Percentiles rank a stretch among this genome's conserved stretches.
These are phyloP conservation scores for Sisymbrium altissimum DNA, from an alignment of 345 rosid genomes.

Conservation along the genomic window DNA sequence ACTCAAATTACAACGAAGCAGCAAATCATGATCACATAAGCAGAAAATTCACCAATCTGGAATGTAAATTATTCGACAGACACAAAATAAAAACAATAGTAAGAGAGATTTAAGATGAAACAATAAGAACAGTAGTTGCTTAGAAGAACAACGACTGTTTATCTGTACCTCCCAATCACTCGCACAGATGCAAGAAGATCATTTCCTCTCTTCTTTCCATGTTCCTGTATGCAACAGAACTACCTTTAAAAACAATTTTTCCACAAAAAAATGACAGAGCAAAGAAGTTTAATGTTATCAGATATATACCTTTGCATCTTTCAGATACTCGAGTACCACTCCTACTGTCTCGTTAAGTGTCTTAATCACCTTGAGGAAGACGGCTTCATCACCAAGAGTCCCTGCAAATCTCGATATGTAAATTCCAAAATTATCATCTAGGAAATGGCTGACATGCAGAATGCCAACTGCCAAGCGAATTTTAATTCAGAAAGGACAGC, in stretches of 20 bases:
- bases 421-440: not conserved
- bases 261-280: conserved; percentile 1
- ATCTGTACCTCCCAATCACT: conserved; percentile 68
- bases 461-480: not conserved
- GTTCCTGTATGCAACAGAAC: conserved; percentile 53
- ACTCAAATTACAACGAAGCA: not conserved
- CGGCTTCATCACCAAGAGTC: conserved; percentile 42
- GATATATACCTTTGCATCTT: conserved; percentile 75
- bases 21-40: not conserved
- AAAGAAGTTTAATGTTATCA: not conserved
- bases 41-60: not conserved
- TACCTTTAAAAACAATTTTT: not conserved
- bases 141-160: not conserved
- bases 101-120: not conserved
- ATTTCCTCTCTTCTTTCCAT: conserved; percentile 68
- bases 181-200: conserved; percentile 95
- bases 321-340: conserved; percentile 68
- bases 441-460: not conserved
- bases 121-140: not conserved
- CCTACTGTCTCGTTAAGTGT: conserved; percentile 64
- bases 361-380: conserved; percentile 54
- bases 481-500: not conserved
- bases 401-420: conserved; percentile 33
- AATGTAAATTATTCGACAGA: not conserved
- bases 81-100: not conserved